Percentiles rank a stretch among this genome's conserved stretches.
Evolutionary conservation across 306 rosid species (phyloP).

Genomic region (Bauhinia variegata): DNA sequence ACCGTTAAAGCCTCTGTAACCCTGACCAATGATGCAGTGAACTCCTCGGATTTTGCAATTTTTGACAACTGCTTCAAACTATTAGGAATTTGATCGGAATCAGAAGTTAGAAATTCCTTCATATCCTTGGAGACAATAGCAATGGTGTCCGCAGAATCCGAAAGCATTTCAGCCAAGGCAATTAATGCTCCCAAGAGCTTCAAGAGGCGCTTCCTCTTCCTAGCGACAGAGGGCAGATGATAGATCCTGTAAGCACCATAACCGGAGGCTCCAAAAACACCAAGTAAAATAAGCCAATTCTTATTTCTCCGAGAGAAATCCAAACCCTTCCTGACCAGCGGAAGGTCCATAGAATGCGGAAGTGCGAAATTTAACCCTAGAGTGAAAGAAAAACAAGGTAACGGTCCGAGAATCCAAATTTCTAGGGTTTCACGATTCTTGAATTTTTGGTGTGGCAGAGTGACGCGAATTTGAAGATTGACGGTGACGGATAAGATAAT

Average conservation of each 20-base stretch:
- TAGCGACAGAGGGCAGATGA: conserved; percentile 60
- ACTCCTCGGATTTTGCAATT: conserved; percentile 67
- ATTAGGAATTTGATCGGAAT: conserved; percentile 76
- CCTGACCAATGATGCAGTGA: conserved; percentile 50
- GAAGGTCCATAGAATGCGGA: conserved; percentile 57
- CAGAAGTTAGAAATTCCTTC: conserved; percentile 64
- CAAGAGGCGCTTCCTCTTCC: conserved; percentile 49
- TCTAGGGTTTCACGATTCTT: conserved; percentile 15
- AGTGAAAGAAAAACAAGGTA: neutral
- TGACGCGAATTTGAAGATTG: neutral
- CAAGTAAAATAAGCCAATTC: conserved; percentile 60
- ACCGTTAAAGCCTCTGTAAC: conserved; percentile 61
- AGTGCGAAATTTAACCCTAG: conserved; percentile 23
- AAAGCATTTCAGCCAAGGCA: conserved; percentile 60
- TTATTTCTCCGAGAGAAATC: conserved; percentile 49
- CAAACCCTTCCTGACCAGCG: conserved; percentile 47
- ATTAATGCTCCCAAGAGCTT: conserved; percentile 64
- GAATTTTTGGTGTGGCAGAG: neutral
- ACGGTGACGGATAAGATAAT: neutral
- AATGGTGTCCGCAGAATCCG: conserved; percentile 69
- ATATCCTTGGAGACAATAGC: conserved; percentile 64
- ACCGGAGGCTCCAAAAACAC: conserved; percentile 66
- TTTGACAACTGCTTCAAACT: conserved; percentile 81
- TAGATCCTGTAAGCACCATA: conserved; percentile 73
- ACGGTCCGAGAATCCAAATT: neutral